A percentile compares a stretch with the other conserved stretches of the same genome.
These are phyloP conservation scores for Barbarea vulgaris DNA, from an alignment of 345 rosid species.

Conservation along the genomic window DNA sequence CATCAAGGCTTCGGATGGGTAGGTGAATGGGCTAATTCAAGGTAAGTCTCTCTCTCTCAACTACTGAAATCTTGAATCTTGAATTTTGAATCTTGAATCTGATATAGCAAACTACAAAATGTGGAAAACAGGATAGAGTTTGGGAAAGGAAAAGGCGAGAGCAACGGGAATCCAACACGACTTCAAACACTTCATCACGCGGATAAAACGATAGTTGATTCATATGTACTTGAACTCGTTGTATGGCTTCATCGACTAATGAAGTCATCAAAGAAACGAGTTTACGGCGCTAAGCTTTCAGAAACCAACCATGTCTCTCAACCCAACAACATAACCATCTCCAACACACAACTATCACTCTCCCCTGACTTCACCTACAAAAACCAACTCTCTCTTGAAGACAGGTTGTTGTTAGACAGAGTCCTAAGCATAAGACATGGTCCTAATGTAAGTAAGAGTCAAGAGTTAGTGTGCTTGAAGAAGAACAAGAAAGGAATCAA, in stretches of 20 bases:
- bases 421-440: slow-evolving; percentile 48
- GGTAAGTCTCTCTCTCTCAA: slow-evolving; percentile 50
- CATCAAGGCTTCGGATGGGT: slow-evolving; percentile 98
- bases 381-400: slow-evolving; percentile 64
- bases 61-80: not conserved
- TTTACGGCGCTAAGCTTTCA: slow-evolving; percentile 39
- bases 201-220: slow-evolving; percentile 63
- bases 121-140: slow-evolving; percentile 37
- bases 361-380: slow-evolving; percentile 38
- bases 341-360: slow-evolving; percentile 45
- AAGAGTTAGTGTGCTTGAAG: slow-evolving; percentile 51
- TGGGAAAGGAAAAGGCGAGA: slow-evolving; percentile 40
- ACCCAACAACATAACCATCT: slow-evolving; percentile 15
- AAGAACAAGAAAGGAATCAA: slow-evolving; percentile 42
- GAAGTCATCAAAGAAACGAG: slow-evolving; percentile 54
- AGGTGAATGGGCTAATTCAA: slow-evolving; percentile 95
- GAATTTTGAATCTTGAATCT: slow-evolving; percentile 21
- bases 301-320: slow-evolving; percentile 47
- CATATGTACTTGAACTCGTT: slow-evolving; percentile 69
- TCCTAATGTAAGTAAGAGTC: slow-evolving; percentile 80
- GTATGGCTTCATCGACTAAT: slow-evolving; percentile 78
- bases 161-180: slow-evolving; percentile 51
- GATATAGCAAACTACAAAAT: slow-evolving; percentile 3
- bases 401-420: slow-evolving; percentile 56
- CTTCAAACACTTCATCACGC: slow-evolving; percentile 89